These are phyloP conservation scores for Glonium stellatum DNA, from an alignment of 495 filamentous ascomycete species.

Conservation along the genomic window DNA sequence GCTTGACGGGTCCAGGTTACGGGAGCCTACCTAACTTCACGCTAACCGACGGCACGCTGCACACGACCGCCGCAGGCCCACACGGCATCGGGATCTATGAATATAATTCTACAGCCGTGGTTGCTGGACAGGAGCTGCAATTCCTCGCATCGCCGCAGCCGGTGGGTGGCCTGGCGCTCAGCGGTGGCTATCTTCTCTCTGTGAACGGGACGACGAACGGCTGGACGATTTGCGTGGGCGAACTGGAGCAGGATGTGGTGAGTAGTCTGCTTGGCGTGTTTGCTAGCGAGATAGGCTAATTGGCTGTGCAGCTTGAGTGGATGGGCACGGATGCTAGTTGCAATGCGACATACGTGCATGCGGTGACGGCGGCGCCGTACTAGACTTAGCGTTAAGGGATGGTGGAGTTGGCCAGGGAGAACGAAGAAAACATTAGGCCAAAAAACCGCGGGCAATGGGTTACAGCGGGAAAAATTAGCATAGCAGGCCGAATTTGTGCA, in stretches of 20 bases:
- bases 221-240: conserved; percentile 29
- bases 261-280: conserved; percentile 2
- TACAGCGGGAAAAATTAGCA: too few species aligned
- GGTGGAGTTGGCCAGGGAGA: too few species aligned
- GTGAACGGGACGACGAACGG: conserved; percentile 28
- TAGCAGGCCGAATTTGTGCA: too few species aligned
- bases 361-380: conserved; percentile 29
- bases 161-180: conserved; percentile 24
- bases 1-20: conserved; percentile 30
- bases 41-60: conserved; percentile 26
- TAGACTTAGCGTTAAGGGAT: too few species aligned
- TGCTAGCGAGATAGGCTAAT: conserved; percentile 4
- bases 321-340: conserved; percentile 24
- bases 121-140: conserved; percentile 15
- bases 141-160: conserved; percentile 17
- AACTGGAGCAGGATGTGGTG: conserved; percentile 22
- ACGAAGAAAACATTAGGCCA: too few species aligned
- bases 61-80: conserved; percentile 13
- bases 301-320: conserved; percentile 20
- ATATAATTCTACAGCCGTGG: conserved; percentile 27
- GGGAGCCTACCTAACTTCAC: conserved; percentile 28
- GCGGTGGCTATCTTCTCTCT: conserved; percentile 26
- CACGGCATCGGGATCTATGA: conserved; percentile 20
- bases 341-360: conserved; percentile 28
- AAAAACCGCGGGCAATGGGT: too few species aligned